A percentile compares a stretch with the other conserved stretches of the same genome.
Evolutionary conservation across 805 yeast genomes (phyloP).

Genomic region (Crinitomyces ghanaensis): DNA sequence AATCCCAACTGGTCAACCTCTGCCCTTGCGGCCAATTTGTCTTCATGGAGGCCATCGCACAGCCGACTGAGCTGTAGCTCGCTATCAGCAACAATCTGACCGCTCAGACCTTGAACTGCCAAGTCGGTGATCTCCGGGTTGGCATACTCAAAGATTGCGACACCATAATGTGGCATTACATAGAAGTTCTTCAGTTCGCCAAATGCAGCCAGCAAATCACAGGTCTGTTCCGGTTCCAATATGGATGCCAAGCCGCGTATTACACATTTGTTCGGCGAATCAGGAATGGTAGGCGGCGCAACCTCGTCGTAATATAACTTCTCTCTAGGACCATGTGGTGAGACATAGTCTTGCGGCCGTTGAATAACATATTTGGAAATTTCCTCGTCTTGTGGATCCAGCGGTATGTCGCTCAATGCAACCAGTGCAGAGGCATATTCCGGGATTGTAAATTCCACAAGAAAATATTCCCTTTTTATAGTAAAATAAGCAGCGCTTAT

Average conservation of each 20-base stretch:
- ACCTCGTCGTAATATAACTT: conserved; percentile 7
- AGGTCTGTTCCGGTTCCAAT: conserved; percentile 33
- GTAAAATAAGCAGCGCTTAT: too few species aligned
- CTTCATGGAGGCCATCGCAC: conserved; percentile 23
- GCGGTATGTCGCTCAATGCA: conserved; percentile 29
- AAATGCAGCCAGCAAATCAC: conserved; percentile 31
- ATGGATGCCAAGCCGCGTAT: conserved; percentile 35
- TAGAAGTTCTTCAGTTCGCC: conserved; percentile 33
- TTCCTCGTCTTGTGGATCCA: conserved; percentile 4
- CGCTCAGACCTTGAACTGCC: conserved; percentile 26
- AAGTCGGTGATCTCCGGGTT: conserved; percentile 18
- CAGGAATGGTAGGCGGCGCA: conserved; percentile 8
- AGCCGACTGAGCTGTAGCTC: conserved; percentile 29
- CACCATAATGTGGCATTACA: conserved; percentile 33
- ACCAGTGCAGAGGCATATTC: conserved; percentile 44
- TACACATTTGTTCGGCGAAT: conserved; percentile 33
- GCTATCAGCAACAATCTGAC: conserved; percentile 28
- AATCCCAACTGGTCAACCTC: conserved; percentile 22
- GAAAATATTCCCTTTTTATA: conserved; percentile 20
- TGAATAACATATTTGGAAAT: conserved; percentile 5
- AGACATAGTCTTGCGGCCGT: conserved; percentile 39
- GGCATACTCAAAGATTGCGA: conserved; percentile 43
- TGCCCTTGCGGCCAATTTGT: conserved; percentile 17
- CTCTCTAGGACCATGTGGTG: conserved; percentile 20
- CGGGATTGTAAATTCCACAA: conserved; percentile 41